Evolutionary conservation across 441 rosid genomes (phyloP).

Genomic region (Aquilaria agallochum): DNA sequence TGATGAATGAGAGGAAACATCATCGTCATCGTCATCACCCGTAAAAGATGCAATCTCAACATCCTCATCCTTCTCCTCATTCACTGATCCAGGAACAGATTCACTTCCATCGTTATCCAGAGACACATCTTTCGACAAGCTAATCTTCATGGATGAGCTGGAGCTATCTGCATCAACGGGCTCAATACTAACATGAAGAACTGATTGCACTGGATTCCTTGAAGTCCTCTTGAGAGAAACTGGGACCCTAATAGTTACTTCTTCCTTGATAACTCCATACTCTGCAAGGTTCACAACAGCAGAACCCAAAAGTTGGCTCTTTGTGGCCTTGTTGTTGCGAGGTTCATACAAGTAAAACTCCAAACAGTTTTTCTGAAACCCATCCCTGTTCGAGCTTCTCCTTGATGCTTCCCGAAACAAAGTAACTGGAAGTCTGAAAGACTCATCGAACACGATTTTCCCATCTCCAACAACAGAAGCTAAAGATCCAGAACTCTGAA

Average conservation of each 20-base stretch:
- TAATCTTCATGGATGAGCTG: constrained; percentile 19
- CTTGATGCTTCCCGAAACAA: constrained; percentile 43
- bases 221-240: constrained; percentile 59
- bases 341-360: constrained; percentile 66
- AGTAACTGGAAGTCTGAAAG: constrained; percentile 51
- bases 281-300: constrained; percentile 72
- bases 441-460: constrained; percentile 53
- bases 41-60: constrained; percentile 66
- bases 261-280: constrained; percentile 49
- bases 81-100: constrained; percentile 46
- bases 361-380: constrained; percentile 62
- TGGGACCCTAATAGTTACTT: constrained; percentile 37
- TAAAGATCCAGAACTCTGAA: constrained; percentile 60
- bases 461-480: constrained; percentile 47
- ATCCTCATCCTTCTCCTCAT: constrained; percentile 52
- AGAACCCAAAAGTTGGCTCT: constrained; percentile 72
- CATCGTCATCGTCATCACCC: constrained; percentile 64
- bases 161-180: constrained; percentile 48
- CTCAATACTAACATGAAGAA: constrained; percentile 56
- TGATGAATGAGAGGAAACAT: constrained; percentile 52
- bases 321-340: constrained; percentile 47
- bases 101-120: constrained; percentile 52
- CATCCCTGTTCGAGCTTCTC: constrained; percentile 27
- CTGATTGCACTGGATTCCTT: constrained; percentile 39
- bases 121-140: constrained; percentile 39